Base-by-base conservation (phyloP, 225 moss, liverwort and hornwort species). In the Asterella californica region DNA sequence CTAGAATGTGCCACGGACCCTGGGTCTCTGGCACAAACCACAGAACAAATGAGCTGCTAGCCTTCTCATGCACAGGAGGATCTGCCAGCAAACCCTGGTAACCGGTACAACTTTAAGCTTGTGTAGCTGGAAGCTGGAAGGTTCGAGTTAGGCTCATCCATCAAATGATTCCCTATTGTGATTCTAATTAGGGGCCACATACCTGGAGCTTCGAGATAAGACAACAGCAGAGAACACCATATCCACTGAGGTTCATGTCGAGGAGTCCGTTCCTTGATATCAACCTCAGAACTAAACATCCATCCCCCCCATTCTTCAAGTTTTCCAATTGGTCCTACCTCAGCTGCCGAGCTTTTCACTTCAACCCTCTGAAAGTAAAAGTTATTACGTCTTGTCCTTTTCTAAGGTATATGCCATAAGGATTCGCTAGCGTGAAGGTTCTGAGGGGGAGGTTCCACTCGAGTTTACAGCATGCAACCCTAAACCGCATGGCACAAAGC, bases 101-200 rank as follows among this genome's bases (percentile, higher is more conserved):
- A 24, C 57, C 24, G 21, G 17, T 24, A 57, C 24, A 57, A 57
- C 24, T 57, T 57, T 5, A 57, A 57, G 24, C 42, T 19, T 57
- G 57, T 57, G 18, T 57, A 19, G 57, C 57, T 21, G 18, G 57
- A 24, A 22, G 15, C 30, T 30, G 30, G 27, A 30, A 27, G 30
- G 15, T 34, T 33, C 69, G 21, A 37, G 15, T 37, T 70, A 38
- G 24, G 42, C 42, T 70, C 69, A 70, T 70, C 38, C 30, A 42
- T 70, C 42, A 33, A 42, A 42, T 19, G 0, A 70, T 21, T 70
- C 38, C 19, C 38, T 64, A 64, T 64, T 64, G 29, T 70, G 69
- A 70, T 70, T 42, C 69, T 10, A n/a, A n/a, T n/a, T 24, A 37
- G 69, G 38, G 69, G 69, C 69, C 69, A 70, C 69, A 70, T 42